Evolutionary conservation across 176 grass and related monocot species (phyloP).

Genomic region (Musa acuminata): DNA sequence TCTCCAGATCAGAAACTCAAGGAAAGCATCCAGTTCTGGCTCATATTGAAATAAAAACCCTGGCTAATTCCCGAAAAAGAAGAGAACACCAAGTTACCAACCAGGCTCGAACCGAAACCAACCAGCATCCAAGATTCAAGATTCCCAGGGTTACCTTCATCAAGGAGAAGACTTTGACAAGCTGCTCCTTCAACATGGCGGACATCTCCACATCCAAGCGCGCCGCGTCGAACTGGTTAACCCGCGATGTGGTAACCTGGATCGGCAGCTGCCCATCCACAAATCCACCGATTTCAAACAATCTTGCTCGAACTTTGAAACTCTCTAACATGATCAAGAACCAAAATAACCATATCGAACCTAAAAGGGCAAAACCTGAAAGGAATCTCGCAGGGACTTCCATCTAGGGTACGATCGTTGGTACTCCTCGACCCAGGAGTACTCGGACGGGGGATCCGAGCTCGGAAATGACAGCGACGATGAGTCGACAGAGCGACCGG

Average conservation of each 20-base stretch:
- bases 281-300: neutral
- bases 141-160: conserved; percentile 60
- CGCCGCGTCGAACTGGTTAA: conserved; percentile 91
- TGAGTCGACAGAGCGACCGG: neutral
- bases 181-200: conserved; percentile 94
- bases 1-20: conserved; percentile 95
- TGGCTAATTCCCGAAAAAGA: conserved; percentile 56
- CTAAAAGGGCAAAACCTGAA: conserved; percentile 28
- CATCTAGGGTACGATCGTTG: conserved; percentile 33
- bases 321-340: neutral
- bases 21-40: conserved; percentile 89
- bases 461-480: neutral
- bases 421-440: conserved; percentile 41
- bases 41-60: conserved; percentile 97
- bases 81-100: neutral
- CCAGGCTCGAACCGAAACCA: neutral
- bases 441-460: conserved; percentile 15
- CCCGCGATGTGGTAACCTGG: conserved; percentile 74
- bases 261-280: conserved; percentile 40
- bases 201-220: conserved; percentile 92
- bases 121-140: neutral
- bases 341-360: neutral
- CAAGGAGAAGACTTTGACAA: conserved; percentile 90
- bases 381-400: conserved; percentile 36
- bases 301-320: neutral